Percentiles rank a stretch among this genome's conserved stretches.
phyloP scores from a whole-genome alignment of 306 rosid genomes.

The Glycyrrhiza uralensis region DNA sequence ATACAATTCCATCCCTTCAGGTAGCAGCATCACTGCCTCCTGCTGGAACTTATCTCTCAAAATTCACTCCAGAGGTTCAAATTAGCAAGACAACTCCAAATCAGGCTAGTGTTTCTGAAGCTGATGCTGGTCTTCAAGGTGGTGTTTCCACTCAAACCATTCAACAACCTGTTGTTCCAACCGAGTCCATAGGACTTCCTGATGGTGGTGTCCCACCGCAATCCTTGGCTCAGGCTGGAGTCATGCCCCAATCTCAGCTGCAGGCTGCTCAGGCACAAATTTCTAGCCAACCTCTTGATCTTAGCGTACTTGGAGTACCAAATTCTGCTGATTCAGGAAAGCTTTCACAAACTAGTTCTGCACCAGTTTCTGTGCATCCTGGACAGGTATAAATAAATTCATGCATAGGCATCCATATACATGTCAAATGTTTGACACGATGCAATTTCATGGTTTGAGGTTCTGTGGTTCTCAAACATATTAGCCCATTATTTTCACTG shows the following conservation, averaged over 20 bases:
- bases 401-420: neutral
- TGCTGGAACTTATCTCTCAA: conserved; percentile 85
- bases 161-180: conserved; percentile 53
- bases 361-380: conserved; percentile 83
- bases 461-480: conserved; percentile 11
- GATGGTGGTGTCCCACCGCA: conserved; percentile 97
- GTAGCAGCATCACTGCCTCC: conserved; percentile 87
- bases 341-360: conserved; percentile 47
- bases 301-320: conserved; percentile 74
- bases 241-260: conserved; percentile 40
- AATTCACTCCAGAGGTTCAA: conserved; percentile 55
- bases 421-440: neutral
- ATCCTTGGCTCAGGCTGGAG: conserved; percentile 48
- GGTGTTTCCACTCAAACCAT: conserved; percentile 70
- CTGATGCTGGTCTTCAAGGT: conserved; percentile 55
- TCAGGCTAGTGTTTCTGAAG: conserved; percentile 45
- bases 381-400: conserved; percentile 67
- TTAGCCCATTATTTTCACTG: neutral
- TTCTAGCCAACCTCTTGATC: conserved; percentile 87
- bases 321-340: conserved; percentile 60
- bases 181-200: conserved; percentile 74
- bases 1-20: conserved; percentile 80
- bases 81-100: conserved; percentile 39
- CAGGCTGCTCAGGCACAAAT: conserved; percentile 49
- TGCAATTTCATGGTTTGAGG: conserved; percentile 1